phyloP scores from a whole-genome alignment of 2,329 filamentous ascomycete genomes.

The Penicillium sp. region DNA sequence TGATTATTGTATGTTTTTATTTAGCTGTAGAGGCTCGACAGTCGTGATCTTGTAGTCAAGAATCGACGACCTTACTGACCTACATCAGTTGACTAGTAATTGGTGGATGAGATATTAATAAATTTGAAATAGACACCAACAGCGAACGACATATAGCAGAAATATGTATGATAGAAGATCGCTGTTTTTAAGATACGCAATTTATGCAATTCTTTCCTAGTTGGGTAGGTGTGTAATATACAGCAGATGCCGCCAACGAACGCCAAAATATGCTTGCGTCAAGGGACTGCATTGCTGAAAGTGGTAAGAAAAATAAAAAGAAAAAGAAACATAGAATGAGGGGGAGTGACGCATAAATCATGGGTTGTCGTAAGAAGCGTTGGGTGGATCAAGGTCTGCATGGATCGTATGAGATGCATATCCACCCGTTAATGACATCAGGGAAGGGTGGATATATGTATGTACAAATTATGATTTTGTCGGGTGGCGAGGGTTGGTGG shows the following conservation, averaged over 20 bases:
- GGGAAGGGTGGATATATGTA: constrained; percentile 28
- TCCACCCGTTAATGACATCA: not conserved
- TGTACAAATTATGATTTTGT: constrained; percentile 12
- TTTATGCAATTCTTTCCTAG: not conserved
- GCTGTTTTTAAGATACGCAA: not conserved
- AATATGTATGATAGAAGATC: not conserved
- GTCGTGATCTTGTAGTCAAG: not conserved
- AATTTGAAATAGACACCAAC: not conserved
- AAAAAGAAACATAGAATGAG: not conserved
- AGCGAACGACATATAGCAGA: not conserved
- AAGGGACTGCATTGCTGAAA: not conserved
- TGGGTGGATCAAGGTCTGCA: not conserved
- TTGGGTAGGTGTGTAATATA: not conserved
- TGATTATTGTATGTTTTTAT: no score
- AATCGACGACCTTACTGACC: not conserved
- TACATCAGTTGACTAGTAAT: not conserved
- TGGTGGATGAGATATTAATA: not conserved
- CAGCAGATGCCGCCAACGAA: not conserved
- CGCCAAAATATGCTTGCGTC: not conserved
- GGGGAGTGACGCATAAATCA: not conserved
- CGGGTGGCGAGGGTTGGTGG: not conserved
- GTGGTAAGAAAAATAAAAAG: not conserved
- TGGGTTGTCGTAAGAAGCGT: not conserved
- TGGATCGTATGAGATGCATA: not conserved
- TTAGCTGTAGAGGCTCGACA: not conserved